These are phyloP conservation scores for Coemansia reversa DNA, from an alignment of 192 early-diverging fungal species.

Conservation along the genomic window DNA sequence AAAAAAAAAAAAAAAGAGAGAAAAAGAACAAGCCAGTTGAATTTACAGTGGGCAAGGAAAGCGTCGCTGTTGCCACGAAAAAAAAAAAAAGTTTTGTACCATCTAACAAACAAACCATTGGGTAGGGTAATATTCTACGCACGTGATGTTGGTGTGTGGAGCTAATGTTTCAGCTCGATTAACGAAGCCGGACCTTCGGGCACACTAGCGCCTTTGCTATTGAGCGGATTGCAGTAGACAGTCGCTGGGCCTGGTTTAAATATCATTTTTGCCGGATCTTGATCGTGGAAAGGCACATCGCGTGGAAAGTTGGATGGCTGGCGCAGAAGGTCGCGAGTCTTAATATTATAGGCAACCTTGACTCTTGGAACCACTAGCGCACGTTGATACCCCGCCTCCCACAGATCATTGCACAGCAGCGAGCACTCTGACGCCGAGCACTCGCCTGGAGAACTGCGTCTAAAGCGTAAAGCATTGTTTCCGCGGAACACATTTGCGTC, in stretches of 20 bases:
- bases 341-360: slow-evolving; percentile 47
- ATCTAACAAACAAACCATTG: slow-evolving; percentile 13
- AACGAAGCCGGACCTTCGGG: slow-evolving; percentile 40
- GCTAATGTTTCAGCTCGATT: slow-evolving; percentile 6
- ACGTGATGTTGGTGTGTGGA: background rate
- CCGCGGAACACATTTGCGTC: slow-evolving; percentile 35
- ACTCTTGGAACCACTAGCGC: slow-evolving; percentile 50
- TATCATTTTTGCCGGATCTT: slow-evolving; percentile 7
- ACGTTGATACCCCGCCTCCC: slow-evolving; percentile 28
- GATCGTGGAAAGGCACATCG: slow-evolving; percentile 22
- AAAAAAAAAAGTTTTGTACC: background rate
- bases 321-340: slow-evolving; percentile 33
- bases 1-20: slow-evolving; percentile 1
- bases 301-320: slow-evolving; percentile 25
- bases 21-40: background rate
- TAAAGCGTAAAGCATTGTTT: slow-evolving; percentile 14
- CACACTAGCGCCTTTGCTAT: slow-evolving; percentile 6
- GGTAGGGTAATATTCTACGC: background rate
- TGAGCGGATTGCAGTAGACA: slow-evolving; percentile 50
- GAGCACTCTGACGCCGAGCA: slow-evolving; percentile 58
- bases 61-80: background rate
- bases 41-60: background rate
- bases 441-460: slow-evolving; percentile 29
- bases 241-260: slow-evolving; percentile 33
- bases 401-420: slow-evolving; percentile 54